These are phyloP conservation scores for Solanum sitiens DNA, from an alignment of 257 asterid species.

Conservation along the genomic window DNA sequence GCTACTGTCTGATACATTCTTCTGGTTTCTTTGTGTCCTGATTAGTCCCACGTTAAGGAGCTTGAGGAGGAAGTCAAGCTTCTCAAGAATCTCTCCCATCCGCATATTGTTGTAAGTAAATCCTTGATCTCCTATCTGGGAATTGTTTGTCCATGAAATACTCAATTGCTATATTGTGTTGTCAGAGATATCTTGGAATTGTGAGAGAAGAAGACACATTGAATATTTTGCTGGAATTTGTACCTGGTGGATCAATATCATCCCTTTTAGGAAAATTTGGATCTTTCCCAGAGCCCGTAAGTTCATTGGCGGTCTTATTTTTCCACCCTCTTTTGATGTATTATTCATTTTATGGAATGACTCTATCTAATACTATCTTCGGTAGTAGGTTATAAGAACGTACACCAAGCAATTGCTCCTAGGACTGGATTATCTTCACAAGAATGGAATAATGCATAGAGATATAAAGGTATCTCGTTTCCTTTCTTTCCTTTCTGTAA, in stretches of 20 bases:
- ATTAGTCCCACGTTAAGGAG: slow-evolving; percentile 77
- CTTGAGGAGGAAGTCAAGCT: slow-evolving; percentile 95
- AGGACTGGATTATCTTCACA: slow-evolving; percentile 94
- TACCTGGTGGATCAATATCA: slow-evolving; percentile 96
- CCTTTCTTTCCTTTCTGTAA: not conserved
- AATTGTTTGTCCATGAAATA: not conserved
- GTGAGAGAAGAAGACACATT: slow-evolving; percentile 88
- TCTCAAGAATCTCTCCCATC: slow-evolving; percentile 89
- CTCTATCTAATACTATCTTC: not conserved
- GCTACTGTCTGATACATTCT: not conserved
- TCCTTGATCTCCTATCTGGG: not conserved
- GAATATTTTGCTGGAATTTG: slow-evolving; percentile 89
- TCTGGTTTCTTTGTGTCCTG: not conserved
- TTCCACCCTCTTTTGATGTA: not conserved
- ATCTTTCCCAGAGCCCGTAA: slow-evolving; percentile 93
- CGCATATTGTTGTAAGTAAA: slow-evolving; percentile 82
- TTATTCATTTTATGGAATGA: not conserved
- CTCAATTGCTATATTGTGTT: slow-evolving; percentile 4
- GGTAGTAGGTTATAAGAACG: slow-evolving; percentile 83
- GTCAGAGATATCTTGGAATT: slow-evolving; percentile 94
- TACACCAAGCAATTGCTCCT: slow-evolving; percentile 82
- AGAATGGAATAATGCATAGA: slow-evolving; percentile 93
- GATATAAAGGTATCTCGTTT: slow-evolving; percentile 69
- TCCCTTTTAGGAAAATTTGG: slow-evolving; percentile 96
- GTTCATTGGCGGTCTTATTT: slow-evolving; percentile 14